A percentile compares a stretch with the other conserved stretches of the same genome.
These are phyloP conservation scores for Cenchrus purpureus DNA, from an alignment of 176 grass and related monocot species.

Conservation along the genomic window DNA sequence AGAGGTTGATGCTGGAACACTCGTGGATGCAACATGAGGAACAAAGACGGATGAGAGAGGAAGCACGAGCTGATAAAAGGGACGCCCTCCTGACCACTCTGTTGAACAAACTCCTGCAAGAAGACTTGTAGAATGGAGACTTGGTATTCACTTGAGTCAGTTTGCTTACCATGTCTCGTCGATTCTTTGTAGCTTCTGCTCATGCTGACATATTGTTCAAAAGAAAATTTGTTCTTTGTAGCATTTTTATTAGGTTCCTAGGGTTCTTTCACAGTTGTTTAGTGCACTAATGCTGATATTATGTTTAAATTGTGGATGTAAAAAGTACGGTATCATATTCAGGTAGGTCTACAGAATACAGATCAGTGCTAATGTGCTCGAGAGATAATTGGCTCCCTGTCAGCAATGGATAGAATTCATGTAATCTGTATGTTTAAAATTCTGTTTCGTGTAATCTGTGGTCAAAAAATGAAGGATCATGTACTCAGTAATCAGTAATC, in stretches of 20 bases:
- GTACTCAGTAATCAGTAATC: too few relatives aligned
- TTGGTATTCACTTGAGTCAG: conserved; percentile 32
- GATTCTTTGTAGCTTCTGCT: conserved; percentile 53
- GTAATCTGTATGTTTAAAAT: neutral
- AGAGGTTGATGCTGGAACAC: conserved; percentile 81
- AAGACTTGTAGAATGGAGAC: conserved; percentile 45
- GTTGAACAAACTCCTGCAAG: conserved; percentile 60
- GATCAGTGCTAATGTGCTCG: conserved; percentile 21
- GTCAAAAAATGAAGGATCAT: neutral
- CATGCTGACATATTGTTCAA: conserved; percentile 32
- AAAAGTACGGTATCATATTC: conserved; percentile 30
- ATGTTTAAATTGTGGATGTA: conserved; percentile 13
- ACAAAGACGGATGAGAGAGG: conserved; percentile 56
- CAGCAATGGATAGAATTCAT: conserved; percentile 13
- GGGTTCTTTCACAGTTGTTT: conserved; percentile 7
- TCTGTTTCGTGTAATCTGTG: conserved; percentile 2
- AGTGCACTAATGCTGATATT: conserved; percentile 20
- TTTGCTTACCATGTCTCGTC: conserved; percentile 39
- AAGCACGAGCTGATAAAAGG: conserved; percentile 63
- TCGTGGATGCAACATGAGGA: conserved; percentile 78
- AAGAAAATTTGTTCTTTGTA: conserved; percentile 12
- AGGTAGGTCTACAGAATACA: neutral
- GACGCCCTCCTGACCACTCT: conserved; percentile 49
- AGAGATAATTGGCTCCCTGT: neutral
- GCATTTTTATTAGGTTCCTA: conserved; percentile 29